Conservation (phyloP, 768 basidiomycete species). For the Termitomyces sp. region DNA sequence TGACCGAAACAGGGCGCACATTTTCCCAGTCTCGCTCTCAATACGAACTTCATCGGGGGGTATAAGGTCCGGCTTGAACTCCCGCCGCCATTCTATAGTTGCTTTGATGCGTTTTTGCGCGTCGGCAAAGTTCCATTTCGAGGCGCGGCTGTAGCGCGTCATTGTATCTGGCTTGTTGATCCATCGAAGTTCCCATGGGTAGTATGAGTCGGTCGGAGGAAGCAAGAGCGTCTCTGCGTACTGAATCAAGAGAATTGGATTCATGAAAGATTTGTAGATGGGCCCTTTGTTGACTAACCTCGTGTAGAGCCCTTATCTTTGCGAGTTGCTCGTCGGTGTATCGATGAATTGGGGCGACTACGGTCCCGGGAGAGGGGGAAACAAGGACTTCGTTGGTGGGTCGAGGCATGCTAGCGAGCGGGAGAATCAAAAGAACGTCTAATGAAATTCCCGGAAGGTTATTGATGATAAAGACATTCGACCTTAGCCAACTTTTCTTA, state of each 20-base stretch:
- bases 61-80: slow-evolving; percentile 83
- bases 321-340: slow-evolving; percentile 64
- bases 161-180: slow-evolving; percentile 63
- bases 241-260: slow-evolving; percentile 33
- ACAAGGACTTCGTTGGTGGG: slow-evolving; percentile 46
- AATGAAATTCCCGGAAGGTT: background rate
- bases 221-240: slow-evolving; percentile 64
- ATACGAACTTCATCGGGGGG: slow-evolving; percentile 75
- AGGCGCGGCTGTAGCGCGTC: slow-evolving; percentile 78
- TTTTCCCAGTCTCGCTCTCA: slow-evolving; percentile 85
- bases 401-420: slow-evolving; percentile 14
- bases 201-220: slow-evolving; percentile 66
- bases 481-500: slow-evolving; percentile 12
- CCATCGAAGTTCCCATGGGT: slow-evolving; percentile 79
- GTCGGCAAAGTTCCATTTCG: slow-evolving; percentile 79
- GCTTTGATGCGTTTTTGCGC: slow-evolving; percentile 75
- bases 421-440: slow-evolving; percentile 7
- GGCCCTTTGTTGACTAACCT: slow-evolving; percentile 39
- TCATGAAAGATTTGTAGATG: background rate
- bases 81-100: slow-evolving; percentile 82
- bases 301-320: slow-evolving; percentile 56
- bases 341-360: slow-evolving; percentile 49
- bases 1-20: slow-evolving; percentile 44
- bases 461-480: background rate
- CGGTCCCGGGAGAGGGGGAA: slow-evolving; percentile 48